Evolutionary conservation across 1,284 basidiomycete species (phyloP), one percentile per base, ranked within the genome.

Genomic region (Tausonia pullulans): DNA sequence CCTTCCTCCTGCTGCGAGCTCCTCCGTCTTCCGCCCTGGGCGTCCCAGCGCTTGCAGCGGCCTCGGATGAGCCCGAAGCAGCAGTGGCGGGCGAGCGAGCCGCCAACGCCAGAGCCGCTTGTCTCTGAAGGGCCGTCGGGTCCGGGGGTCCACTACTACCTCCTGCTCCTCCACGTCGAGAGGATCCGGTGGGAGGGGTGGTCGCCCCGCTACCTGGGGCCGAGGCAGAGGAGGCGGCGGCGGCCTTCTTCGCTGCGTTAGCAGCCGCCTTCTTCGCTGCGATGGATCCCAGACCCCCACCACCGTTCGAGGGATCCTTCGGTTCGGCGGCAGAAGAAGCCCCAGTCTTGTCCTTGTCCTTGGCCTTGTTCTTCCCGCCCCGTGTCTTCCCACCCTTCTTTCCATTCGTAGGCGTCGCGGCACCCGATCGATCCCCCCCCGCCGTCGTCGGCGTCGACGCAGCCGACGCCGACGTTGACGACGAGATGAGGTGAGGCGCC

Each of bases 291-390:
- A 27, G 27, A 27, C 27, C 27, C 27, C 27, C 27, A 27, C 27
- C 27, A 27, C 27, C 27, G 27, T 27, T 27, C 27, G 27, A 27
- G 27, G 27, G 27, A 27, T 27, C 27, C 27, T 27, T 27, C 16
- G 59, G 27, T 39, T 41, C 56, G 56, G 7, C 43, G 7, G 56
- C 56, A 39, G 40, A 4, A 0, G 61, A 16, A 7, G 41, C 50
- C 5, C 41, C 57, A 27, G 48, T 52, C 39, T 58, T 52, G 16
- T 58, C 51, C 62, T 58, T 59, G 27, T 40, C 53, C 57, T 64
- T 64, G 9, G 39, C 45, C 58, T 64, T 64, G 58, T 41, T 48
- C n/a, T 48, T 59, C 11, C 27, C 27, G 27, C 27, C 27, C 27
- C 27, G 27, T 27, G 27, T 27, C 27, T 27, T 27, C 27, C 27